Conservation (phyloP, 805 yeast species). For the Cyberlindnera misumaiensis region DNA sequence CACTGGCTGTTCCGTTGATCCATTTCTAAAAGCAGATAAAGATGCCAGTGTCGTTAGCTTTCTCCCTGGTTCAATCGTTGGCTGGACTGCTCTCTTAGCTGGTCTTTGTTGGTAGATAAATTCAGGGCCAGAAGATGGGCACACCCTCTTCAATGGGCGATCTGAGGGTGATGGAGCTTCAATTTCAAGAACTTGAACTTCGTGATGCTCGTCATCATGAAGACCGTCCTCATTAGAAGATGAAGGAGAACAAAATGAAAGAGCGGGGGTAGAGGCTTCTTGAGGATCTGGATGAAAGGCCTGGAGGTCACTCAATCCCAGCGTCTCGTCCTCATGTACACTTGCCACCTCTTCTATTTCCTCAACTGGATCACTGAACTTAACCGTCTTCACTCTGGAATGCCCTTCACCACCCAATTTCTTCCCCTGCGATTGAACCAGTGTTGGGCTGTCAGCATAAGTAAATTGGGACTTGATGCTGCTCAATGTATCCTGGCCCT, state of each 20-base stretch:
- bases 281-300: no score
- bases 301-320: no score
- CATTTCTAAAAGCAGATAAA: conserved; percentile 13
- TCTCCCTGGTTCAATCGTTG: background rate
- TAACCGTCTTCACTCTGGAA: background rate
- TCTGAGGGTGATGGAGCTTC: background rate
- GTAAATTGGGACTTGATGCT: background rate
- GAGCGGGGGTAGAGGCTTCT: no score
- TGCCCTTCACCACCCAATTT: conserved; percentile 2
- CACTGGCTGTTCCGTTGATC: background rate
- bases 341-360: no score
- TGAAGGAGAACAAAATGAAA: background rate
- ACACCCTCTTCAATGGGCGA: no score
- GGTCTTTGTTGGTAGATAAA: background rate
- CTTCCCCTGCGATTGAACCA: conserved; percentile 2
- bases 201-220: background rate
- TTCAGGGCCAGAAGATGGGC: no score
- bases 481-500: conserved; percentile 2
- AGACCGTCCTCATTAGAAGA: background rate
- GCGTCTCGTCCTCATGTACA: no score
- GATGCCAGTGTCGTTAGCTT: conserved; percentile 1
- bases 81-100: background rate
- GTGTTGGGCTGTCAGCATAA: background rate
- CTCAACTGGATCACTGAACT: background rate
- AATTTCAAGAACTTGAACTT: background rate